Evolutionary conservation across 2,329 filamentous ascomycete genomes (phyloP).

Genomic region (Tolypocladium tropicale): DNA sequence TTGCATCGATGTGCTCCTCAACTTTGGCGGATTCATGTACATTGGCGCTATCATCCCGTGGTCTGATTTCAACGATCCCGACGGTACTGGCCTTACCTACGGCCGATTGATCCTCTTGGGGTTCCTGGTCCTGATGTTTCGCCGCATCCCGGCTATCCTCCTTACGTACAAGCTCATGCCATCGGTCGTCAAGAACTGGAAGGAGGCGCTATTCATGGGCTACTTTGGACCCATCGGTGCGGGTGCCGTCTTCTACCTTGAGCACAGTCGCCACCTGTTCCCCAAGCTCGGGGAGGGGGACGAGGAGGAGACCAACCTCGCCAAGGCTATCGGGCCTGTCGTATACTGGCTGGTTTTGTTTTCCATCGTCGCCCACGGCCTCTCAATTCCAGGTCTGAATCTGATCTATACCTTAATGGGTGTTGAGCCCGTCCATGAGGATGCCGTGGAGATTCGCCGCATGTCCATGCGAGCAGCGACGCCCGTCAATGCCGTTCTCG

Average conservation of each 20-base stretch:
- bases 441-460: conserved; percentile 27
- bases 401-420: conserved; percentile 25
- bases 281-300: conserved; percentile 23
- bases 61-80: conserved; percentile 40
- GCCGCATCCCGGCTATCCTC: conserved; percentile 46
- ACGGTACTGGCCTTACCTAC: conserved; percentile 41
- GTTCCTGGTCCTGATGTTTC: conserved; percentile 40
- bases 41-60: conserved; percentile 46
- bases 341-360: conserved; percentile 30
- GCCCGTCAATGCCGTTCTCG: conserved; percentile 28
- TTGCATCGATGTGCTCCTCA: conserved; percentile 46
- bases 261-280: conserved; percentile 33
- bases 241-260: conserved; percentile 65
- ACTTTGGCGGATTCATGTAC: conserved; percentile 52
- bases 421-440: conserved; percentile 31
- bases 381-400: conserved; percentile 35
- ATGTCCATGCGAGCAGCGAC: conserved; percentile 19
- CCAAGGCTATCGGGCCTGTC: conserved; percentile 26
- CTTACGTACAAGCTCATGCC: conserved; percentile 46
- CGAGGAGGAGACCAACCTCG: conserved; percentile 21
- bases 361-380: conserved; percentile 17
- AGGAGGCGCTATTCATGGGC: conserved; percentile 51
- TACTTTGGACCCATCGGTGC: conserved; percentile 72
- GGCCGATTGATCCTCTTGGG: conserved; percentile 40
- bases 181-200: conserved; percentile 37